Evolutionary conservation across 192 early-diverging fungal genomes (phyloP), one percentile per base, ranked within the genome.

Genomic region (Mortierella antarctica): DNA sequence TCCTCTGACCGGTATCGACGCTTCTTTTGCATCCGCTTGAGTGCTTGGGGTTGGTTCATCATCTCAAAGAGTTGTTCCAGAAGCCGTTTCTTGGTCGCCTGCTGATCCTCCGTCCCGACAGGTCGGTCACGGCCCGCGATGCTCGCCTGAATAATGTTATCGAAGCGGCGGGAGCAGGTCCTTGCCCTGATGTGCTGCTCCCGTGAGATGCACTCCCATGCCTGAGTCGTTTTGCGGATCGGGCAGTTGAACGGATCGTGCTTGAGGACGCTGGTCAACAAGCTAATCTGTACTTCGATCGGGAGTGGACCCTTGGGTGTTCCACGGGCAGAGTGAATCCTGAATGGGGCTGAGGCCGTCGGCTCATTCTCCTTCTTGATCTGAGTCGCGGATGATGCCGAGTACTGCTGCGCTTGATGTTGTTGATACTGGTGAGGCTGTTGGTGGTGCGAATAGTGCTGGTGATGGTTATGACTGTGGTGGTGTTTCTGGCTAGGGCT

Each of bases 191-290:
- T 80, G 15, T 70, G 70, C 21, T 80, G 77, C 20, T 80, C 77
- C 31, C 70, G 51, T 0, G 69, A 71, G 13, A 80, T 80, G n/a
- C 47, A 63, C 47, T 80, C 77, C 77, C 77, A 80, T 10, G 69
- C 77, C 42, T 80, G 69, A 2, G 77, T 72, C 10, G 77, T 80
- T 17, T 71, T 71, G 31, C 77, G 77, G 59, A 80, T 80, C 11
- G 77, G 57, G n/a, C 77, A 80, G 42, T 80, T 80, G 57, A 80
- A 80, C 6, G 77, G 77, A 9, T 80, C 77, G 46, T 80, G 77
- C 21, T 61, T 56, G 49, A 80, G 70, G 15, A 80, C 77, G 21
- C 77, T 80, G 2, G 40, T 72, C 57, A 80, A 40, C 5, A 80
- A 49, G 10, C 70, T 58, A 50, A 80, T 68, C 53, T 80, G 77